These are phyloP conservation scores for Zymoseptoria passerinii DNA, from an alignment of 2,329 filamentous ascomycete genomes.

Conservation along the genomic window DNA sequence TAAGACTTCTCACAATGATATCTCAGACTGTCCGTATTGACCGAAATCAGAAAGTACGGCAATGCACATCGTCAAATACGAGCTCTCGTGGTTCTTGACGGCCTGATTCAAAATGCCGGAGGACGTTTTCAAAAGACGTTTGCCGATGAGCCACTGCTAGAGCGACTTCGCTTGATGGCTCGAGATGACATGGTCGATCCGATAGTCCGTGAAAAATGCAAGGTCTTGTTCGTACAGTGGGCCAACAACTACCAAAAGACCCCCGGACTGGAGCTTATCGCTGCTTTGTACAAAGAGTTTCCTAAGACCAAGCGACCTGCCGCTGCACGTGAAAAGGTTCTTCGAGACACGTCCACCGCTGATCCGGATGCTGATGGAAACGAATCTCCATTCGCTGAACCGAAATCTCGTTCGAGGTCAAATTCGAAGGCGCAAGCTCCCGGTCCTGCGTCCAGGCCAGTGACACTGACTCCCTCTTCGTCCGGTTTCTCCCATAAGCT, in stretches of 20 bases:
- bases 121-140: constrained; percentile 78
- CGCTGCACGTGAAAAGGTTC: constrained; percentile 66
- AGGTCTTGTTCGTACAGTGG: constrained; percentile 81
- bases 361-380: constrained; percentile 46
- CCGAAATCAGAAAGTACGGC: constrained; percentile 67
- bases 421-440: constrained; percentile 9
- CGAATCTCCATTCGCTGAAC: constrained; percentile 16
- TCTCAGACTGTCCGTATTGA: not conserved
- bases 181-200: constrained; percentile 77
- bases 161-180: constrained; percentile 79
- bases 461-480: constrained; percentile 26
- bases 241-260: constrained; percentile 70
- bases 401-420: constrained; percentile 8
- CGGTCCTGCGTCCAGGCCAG: constrained; percentile 19
- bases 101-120: constrained; percentile 89
- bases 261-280: constrained; percentile 69
- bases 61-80: constrained; percentile 87
- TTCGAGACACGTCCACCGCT: constrained; percentile 67
- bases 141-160: constrained; percentile 82
- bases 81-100: constrained; percentile 81
- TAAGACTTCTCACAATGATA: constrained; percentile 32
- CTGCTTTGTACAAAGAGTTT: constrained; percentile 65
- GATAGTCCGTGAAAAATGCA: constrained; percentile 81
- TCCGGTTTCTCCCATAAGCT: constrained; percentile 24
- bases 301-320: constrained; percentile 59